Conservation (phyloP, 306 rosid genomes). For the Prunus mira region DNA sequence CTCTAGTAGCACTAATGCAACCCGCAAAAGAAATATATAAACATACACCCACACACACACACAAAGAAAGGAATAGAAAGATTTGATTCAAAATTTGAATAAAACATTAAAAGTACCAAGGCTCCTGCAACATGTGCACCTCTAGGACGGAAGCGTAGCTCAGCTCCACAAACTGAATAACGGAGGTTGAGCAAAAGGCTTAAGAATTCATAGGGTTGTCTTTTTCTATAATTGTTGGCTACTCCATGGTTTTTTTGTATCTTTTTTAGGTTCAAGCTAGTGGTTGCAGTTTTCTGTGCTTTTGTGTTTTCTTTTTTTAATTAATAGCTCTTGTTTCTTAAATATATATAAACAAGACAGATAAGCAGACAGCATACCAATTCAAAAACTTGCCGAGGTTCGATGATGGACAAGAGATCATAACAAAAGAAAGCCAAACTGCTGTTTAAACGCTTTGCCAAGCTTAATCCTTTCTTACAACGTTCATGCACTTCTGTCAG, state of each 20-base stretch:
- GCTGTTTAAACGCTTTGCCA: conserved; percentile 95
- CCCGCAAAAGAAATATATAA: neutral
- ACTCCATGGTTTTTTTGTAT: no score
- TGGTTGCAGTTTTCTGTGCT: no score
- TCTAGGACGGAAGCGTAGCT: neutral
- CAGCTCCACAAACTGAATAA: neutral
- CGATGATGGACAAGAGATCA: conserved; percentile 89
- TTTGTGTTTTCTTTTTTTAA: no score
- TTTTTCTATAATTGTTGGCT: no score
- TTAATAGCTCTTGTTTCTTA: no score
- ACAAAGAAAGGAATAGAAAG: neutral
- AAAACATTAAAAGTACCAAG: neutral
- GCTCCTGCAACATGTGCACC: neutral
- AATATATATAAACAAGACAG: no score
- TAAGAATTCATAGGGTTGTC: no score
- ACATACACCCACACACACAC: neutral
- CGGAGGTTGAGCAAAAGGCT: conserved; percentile 20
- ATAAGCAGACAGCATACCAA: conserved; percentile 56
- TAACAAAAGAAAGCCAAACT: conserved; percentile 97
- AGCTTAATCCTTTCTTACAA: conserved; percentile 93
- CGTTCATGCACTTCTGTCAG: conserved; percentile 99
- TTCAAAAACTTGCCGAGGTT: conserved; percentile 99
- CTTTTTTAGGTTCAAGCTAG: no score
- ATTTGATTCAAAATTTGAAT: neutral
- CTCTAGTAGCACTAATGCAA: conserved; percentile 1